Evolutionary conservation across 495 filamentous ascomycete species (phyloP).

Genomic region (Penicillium riverlandense): DNA sequence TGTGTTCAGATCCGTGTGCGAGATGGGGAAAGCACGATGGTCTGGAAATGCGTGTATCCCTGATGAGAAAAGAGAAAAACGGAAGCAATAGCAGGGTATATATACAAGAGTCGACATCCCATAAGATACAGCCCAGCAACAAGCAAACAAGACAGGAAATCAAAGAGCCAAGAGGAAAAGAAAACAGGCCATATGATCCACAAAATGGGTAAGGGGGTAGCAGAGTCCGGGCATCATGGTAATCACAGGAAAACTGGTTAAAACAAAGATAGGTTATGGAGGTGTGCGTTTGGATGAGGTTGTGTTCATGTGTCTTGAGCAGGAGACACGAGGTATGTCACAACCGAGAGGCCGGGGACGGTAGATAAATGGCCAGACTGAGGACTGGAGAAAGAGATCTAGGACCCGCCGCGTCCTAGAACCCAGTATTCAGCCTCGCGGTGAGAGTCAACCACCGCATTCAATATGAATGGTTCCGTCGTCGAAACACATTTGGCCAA

Average conservation of each 20-base stretch:
- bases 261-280: not conserved
- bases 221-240: no score
- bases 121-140: constrained; percentile 23
- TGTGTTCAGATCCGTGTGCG: constrained; percentile 3
- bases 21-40: not conserved
- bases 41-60: constrained; percentile 15
- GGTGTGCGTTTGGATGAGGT: no score
- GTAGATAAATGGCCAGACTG: no score
- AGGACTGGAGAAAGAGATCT: no score
- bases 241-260: no score
- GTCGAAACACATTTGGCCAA: not conserved
- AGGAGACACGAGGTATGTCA: not conserved
- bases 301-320: constrained; percentile 2
- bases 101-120: constrained; percentile 27
- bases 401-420: no score
- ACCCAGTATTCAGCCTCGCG: no score
- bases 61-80: constrained; percentile 17
- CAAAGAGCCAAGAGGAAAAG: constrained; percentile 4
- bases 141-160: constrained; percentile 7
- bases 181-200: no score
- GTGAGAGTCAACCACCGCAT: no score
- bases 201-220: no score
- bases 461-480: not conserved
- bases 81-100: constrained; percentile 13
- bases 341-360: no score